Evolutionary conservation across 306 rosid species (phyloP), one percentile per base, ranked within the genome.

Genomic region (Prosopis cineraria): DNA sequence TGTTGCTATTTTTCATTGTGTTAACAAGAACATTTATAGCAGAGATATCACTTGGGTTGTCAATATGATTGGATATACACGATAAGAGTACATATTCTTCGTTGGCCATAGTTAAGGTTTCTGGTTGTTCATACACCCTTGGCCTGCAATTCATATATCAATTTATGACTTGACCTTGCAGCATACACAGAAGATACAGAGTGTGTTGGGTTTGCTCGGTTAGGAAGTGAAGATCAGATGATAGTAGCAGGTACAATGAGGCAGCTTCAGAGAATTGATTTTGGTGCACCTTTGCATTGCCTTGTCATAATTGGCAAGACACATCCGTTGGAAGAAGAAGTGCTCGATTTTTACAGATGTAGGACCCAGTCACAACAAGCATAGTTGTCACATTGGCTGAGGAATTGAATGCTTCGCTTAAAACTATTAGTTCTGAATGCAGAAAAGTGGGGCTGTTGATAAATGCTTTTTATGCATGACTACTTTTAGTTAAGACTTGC

Each of bases 211-310:
- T 85, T 95, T 82, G 97, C 98, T 41, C 86, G 97, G 76, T 78
- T 95, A 12, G 98, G 98, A 80, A 89, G 93, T 77, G 97, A 90
- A 79, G 72, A 68, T 41, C 72, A 68, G 20, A 68, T 41, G 36
- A 14, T 68, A 22, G 72, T 68, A 14, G 72, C 53, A 0, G 98
- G 98, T 63, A 84, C 88, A 7, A 89, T 92, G 96, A 86, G 50
- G 84, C 88, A 95, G 75, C 85, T 95, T 60, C 90, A 73, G 85
- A 85, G 16, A 30, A 72, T 88, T 62, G 93, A 94, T 82, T 94
- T 92, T 76, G 98, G 98, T 44, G 85, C 81, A 25, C 98, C 98
- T 75, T 92, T 94, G 64, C 98, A 94, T 74, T 94, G 97, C 84
- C 95, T 94, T 77, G 98, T 92, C 75, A 92, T 94, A 66, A 84